Evolutionary conservation across 176 grass and related monocot genomes (phyloP), one percentile per base, ranked within the genome.

Genomic region (Carex kokanica): DNA sequence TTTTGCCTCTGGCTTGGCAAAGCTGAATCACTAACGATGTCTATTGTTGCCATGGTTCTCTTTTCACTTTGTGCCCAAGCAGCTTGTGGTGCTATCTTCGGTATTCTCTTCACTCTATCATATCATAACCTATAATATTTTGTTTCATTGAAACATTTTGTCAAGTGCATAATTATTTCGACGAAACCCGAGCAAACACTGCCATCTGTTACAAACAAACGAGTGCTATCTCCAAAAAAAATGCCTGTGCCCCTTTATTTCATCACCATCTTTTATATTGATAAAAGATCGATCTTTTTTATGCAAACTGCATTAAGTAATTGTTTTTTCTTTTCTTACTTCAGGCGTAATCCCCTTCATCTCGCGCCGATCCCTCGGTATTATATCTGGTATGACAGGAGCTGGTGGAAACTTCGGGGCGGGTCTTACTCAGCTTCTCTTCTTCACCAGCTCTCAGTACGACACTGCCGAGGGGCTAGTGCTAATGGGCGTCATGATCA

Each of bases 401-500:
- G 90, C 93, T 15, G 93, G 93, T 2, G 93, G 93, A 2, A 94
- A 94, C 86, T 87, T 92, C 2, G 93, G 93, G 0, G 81, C 93
- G 0, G 95, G 95, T 1, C 87, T 97, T 20, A 97, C 92, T 2
- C 95, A 97, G 67, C 86, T 97, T 52, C 88, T 98, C 21, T 98
- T 98, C 82, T 94, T 97, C 78, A 97, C 94, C 0, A 92, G 87
- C 3, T 89, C 88, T 5, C 62, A n/a, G 0, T 91, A 94, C 66
- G 88, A 92, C 18, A 98, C 90, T 0, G 85, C 53, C 0, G 89
- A 15, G 5, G 95, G 95, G 0, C 72, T 98, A 0, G 49, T 82
- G 68, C 85, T 87, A 63, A 98, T 98, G 95, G 95, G 95, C 2
- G 83, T 98, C 68, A 94, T 98, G 95, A 84, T 92, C 84, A 98